These are phyloP conservation scores for Guyanaporus albipodus DNA, from an alignment of 768 basidiomycete species.

Conservation along the genomic window DNA sequence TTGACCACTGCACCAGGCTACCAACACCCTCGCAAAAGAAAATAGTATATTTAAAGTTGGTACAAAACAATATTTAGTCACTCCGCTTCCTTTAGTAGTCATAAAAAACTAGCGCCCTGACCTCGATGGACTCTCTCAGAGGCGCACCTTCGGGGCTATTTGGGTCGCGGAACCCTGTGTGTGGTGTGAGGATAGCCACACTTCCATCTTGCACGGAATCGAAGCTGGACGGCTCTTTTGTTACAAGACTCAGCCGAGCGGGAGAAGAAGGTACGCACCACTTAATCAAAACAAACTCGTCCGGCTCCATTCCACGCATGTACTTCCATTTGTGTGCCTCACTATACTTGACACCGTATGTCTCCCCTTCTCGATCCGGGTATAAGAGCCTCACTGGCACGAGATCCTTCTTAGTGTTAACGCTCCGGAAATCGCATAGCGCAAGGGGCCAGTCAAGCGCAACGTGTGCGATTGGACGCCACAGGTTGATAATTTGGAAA, in stretches of 20 bases:
- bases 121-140: slow-evolving; percentile 34
- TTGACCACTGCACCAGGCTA: too few relatives aligned
- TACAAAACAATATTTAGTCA: too few relatives aligned
- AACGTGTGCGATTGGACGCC: slow-evolving; percentile 46
- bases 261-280: slow-evolving; percentile 32
- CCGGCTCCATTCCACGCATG: slow-evolving; percentile 39
- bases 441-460: slow-evolving; percentile 49
- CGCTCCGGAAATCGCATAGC: slow-evolving; percentile 44
- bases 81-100: slow-evolving; percentile 19
- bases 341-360: slow-evolving; percentile 36
- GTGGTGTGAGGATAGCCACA: slow-evolving; percentile 31
- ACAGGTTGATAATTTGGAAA: slow-evolving; percentile 53
- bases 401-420: slow-evolving; percentile 38
- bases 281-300: slow-evolving; percentile 47
- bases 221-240: slow-evolving; percentile 19
- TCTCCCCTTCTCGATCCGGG: slow-evolving; percentile 44
- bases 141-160: slow-evolving; percentile 29
- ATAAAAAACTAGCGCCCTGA: slow-evolving; percentile 36
- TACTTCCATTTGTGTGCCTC: slow-evolving; percentile 45
- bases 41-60: too few relatives aligned
- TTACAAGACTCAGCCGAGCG: not conserved
- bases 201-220: slow-evolving; percentile 35
- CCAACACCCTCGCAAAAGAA: too few relatives aligned
- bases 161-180: slow-evolving; percentile 35
- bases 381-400: slow-evolving; percentile 37